Conservation (phyloP, 2,329 filamentous ascomycete species). For the Zalaria obscura region DNA sequence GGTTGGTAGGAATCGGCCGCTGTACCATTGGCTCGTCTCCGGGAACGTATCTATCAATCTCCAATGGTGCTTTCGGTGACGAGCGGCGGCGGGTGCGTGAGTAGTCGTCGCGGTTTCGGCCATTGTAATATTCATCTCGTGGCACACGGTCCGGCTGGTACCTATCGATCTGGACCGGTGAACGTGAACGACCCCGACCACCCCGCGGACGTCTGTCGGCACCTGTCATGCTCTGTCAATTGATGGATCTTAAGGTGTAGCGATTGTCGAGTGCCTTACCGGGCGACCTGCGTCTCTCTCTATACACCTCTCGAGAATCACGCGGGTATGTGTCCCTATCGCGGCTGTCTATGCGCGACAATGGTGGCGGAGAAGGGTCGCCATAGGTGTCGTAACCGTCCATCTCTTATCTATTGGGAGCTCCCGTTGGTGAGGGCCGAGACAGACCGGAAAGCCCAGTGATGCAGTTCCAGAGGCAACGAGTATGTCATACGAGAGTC, state of each 20-base stretch:
- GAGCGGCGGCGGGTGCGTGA: slow-evolving; percentile 49
- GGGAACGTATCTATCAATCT: slow-evolving; percentile 72
- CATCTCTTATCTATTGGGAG: background rate
- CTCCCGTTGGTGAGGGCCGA: too few relatives aligned
- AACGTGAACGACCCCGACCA: slow-evolving; percentile 56
- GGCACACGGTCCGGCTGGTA: slow-evolving; percentile 56
- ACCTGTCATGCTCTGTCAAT: slow-evolving; percentile 4
- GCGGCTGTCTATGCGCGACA: slow-evolving; percentile 3
- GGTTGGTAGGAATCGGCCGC: slow-evolving; percentile 42
- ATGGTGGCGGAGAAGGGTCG: slow-evolving; percentile 2
- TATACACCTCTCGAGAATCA: slow-evolving; percentile 9
- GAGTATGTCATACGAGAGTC: too few relatives aligned
- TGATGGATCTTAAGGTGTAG: background rate
- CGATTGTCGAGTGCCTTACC: background rate
- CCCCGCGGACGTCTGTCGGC: slow-evolving; percentile 18
- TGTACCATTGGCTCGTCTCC: slow-evolving; percentile 42
- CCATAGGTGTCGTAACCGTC: slow-evolving; percentile 2
- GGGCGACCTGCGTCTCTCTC: slow-evolving; percentile 10
- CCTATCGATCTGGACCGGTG: slow-evolving; percentile 56
- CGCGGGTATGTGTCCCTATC: slow-evolving; percentile 4
- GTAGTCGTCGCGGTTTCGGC: slow-evolving; percentile 44
- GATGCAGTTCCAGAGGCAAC: too few relatives aligned
- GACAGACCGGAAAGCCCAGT: too few relatives aligned
- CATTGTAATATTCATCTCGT: slow-evolving; percentile 51
- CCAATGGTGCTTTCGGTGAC: slow-evolving; percentile 44